These are phyloP conservation scores for Pistacia integerrima DNA, from an alignment of 345 rosid species.

Conservation along the genomic window DNA sequence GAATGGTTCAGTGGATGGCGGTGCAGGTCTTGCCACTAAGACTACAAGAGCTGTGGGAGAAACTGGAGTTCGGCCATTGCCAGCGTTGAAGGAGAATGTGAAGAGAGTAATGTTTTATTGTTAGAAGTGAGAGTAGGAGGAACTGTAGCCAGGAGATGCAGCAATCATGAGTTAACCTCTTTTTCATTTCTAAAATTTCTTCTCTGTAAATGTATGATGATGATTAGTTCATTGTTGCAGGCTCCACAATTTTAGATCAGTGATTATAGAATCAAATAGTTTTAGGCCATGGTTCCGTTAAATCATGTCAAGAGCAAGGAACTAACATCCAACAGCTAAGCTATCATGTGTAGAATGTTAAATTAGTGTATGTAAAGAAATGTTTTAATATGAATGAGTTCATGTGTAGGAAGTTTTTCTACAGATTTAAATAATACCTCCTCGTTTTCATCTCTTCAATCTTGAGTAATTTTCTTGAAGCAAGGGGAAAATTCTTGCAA, in stretches of 20 bases:
- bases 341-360: conserved; percentile 18
- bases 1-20: conserved; percentile 53
- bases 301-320: not conserved
- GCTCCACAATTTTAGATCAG: conserved; percentile 17
- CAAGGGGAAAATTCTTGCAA: not conserved
- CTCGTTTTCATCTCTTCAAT: not conserved
- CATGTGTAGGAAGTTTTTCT: conserved; percentile 33
- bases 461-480: not conserved
- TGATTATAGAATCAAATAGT: conserved; percentile 7
- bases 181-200: conserved; percentile 6
- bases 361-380: conserved; percentile 38
- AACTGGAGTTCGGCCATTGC: conserved; percentile 73
- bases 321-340: not conserved
- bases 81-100: conserved; percentile 96
- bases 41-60: conserved; percentile 50
- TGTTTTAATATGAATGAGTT: conserved; percentile 21
- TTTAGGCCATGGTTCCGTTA: conserved; percentile 14
- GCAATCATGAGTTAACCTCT: not conserved
- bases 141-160: conserved; percentile 16
- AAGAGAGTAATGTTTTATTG: conserved; percentile 98
- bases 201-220: conserved; percentile 29
- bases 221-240: conserved; percentile 12
- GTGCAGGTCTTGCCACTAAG: conserved; percentile 31
- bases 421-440: not conserved
- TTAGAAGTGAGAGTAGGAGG: conserved; percentile 27